Evolutionary conservation across 805 yeast genomes (phyloP), one percentile per base, ranked within the genome.

Genomic region (Lipomyces yamadae): DNA sequence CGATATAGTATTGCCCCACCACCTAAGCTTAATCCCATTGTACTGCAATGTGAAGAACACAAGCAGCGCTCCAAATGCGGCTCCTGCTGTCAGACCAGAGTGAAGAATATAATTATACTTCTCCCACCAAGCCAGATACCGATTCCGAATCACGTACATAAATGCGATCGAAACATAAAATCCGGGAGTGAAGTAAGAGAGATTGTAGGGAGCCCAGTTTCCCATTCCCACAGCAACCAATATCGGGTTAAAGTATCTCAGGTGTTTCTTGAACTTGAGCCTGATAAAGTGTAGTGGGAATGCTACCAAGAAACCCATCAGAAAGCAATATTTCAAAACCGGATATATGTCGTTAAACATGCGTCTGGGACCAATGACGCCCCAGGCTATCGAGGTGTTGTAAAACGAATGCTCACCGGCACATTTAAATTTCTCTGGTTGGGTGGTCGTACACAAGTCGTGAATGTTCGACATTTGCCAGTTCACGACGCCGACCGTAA

Each of bases 41-140:
- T 78, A 82, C 63, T 76, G 77, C 11, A 80, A 78, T 1, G 79
- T 74, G 73, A 86, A 79, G 72, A 87, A 87, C 11, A 88, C 82
- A 30, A 86, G 63, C 61, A 88, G 76, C 1, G 88, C 84, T 39
- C 88, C 82, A 68, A 86, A 80, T 0, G 91, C 90, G 29, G 88
- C 82, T 0, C 91, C 91, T 4, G 88, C 84, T 52, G 88, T 88
- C 18, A 89, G 77, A 1, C 86, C 92, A 33, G 89, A 86, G 29
- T 89, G 83, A 58, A 88, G 78, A 4, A 87, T 83, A 74, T 86
- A 88, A 75, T 87, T 88, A 75, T 88, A 88, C 76, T 87, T 88
- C 50, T 87, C 86, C 92, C 92, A 88, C 92, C 92, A 89, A 56
- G 81, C 78, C 58, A 83, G 79, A 77, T 84, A 86, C 66, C 80